Base-by-base conservation (phyloP, 163 green algal species). In the Chlorella variabilis region DNA sequence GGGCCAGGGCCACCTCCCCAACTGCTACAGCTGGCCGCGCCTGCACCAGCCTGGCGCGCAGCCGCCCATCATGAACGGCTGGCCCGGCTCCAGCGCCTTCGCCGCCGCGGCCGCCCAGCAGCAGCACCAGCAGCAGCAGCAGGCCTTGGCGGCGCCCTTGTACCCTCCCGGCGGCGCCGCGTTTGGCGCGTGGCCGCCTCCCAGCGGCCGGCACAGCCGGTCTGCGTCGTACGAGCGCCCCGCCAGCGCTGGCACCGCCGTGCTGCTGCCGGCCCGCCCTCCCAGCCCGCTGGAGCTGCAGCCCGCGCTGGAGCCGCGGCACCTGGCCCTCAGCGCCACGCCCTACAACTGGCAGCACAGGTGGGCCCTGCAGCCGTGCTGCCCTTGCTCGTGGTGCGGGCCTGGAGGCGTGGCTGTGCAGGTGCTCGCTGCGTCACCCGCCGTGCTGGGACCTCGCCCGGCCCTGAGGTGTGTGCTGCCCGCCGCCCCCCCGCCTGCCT, bases 281-380 rank as follows among this genome's bases (percentile, higher is more conserved):
- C n/a, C 54, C n/a, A 58, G 73, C 56, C 56, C 54, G 0, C 36
- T 80, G 56, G 73, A 80, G 23, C 56, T 80, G 39, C 36, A 58
- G 20, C 36, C 51, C 18, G 33, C 36, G 56, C 73, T 80, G 27
- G 54, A 78, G 34, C 71, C 25, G 3, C 71, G 34, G 5, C 20
- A 34, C 21, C 54, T 67, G 71, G 49, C 71, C 23, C 38, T 71
- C 0, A 58, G 39, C 17, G 73, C 73, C 58, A 81, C 73, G 33
- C 82, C 78, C 1, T 80, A 85, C 79, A 85, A 75, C 68, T 85
- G 79, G 79, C 79, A 85, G 67, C 67, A 81, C 36, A 80, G 73
- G 73, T 80, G 56, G 11, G 54, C 15, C 15, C 45, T 54, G 45
- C n/a, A n/a, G n/a, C n/a, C n/a, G n/a, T n/a, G 45, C 45, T 54